Percentiles rank a stretch among this genome's conserved stretches.
Evolutionary conservation across 2,329 filamentous ascomycete genomes (phyloP).

Genomic region (Hortaea sp.): DNA sequence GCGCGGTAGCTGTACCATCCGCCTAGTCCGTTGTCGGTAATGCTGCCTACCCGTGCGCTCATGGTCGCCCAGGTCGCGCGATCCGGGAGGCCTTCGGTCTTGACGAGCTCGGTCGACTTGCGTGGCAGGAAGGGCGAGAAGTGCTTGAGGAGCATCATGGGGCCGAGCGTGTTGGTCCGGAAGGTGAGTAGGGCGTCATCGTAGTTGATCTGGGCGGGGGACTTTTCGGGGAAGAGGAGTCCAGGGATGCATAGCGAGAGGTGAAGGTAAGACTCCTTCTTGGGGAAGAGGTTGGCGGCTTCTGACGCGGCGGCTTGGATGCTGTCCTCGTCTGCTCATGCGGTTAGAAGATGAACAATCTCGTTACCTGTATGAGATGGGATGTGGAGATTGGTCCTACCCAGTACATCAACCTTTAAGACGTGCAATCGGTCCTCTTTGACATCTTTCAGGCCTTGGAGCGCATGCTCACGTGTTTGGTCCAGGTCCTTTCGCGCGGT

Average conservation of each 20-base stretch:
- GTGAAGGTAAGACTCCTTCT: conserved; percentile 49
- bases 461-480: conserved; percentile 38
- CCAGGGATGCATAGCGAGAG: conserved; percentile 62
- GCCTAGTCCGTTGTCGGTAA: conserved; percentile 60
- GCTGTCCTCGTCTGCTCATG: conserved; percentile 47
- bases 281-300: conserved; percentile 21
- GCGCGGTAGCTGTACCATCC: conserved; percentile 78
- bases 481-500: conserved; percentile 48
- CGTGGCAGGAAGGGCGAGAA: conserved; percentile 59
- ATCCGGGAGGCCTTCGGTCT: conserved; percentile 31
- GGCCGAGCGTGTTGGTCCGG: conserved; percentile 62
- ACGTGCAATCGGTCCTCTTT: conserved; percentile 41
- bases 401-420: conserved; percentile 46
- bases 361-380: neutral
- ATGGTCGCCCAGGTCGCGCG: conserved; percentile 60
- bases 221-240: conserved; percentile 63
- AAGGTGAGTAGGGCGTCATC: conserved; percentile 57
- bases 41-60: conserved; percentile 68
- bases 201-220: conserved; percentile 54
- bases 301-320: conserved; percentile 47
- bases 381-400: conserved; percentile 26
- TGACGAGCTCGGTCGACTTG: conserved; percentile 35
- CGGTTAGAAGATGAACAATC: no score
- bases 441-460: conserved; percentile 39
- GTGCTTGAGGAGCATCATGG: conserved; percentile 67